Conservation (phyloP, 2,329 filamentous ascomycete genomes). For the Phoma sp. region DNA sequence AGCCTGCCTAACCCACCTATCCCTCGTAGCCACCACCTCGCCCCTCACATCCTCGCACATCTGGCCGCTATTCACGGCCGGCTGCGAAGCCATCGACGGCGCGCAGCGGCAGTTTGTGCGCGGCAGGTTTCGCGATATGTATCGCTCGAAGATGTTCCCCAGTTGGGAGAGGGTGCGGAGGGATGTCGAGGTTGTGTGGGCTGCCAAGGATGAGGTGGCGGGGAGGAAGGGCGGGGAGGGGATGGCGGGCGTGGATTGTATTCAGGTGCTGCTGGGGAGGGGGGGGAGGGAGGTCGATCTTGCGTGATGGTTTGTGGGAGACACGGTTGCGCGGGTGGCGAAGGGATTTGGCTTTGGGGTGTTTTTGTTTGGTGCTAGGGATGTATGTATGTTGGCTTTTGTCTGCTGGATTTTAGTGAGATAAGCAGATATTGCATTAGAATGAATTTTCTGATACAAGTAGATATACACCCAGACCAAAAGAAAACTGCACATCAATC, state of each 20-base stretch:
- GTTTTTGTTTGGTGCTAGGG: no score
- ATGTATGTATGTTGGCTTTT: no score
- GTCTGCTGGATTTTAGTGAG: no score
- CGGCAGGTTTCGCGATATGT: slow-evolving; percentile 35
- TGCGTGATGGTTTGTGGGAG: slow-evolving; percentile 15
- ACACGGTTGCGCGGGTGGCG: no score
- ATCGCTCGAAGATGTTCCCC: slow-evolving; percentile 29
- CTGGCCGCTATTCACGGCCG: slow-evolving; percentile 44
- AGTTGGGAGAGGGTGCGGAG: slow-evolving; percentile 34
- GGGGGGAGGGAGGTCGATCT: slow-evolving; percentile 40
- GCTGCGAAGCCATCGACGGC: slow-evolving; percentile 34
- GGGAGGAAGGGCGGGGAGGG: slow-evolving; percentile 28
- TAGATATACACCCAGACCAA: no score
- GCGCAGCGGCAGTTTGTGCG: slow-evolving; percentile 35
- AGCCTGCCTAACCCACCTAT: slow-evolving; percentile 30
- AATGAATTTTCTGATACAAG: no score
- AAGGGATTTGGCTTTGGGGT: no score
- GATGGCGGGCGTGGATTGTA: slow-evolving; percentile 41
- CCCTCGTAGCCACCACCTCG: slow-evolving; percentile 24
- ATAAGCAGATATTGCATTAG: no score
- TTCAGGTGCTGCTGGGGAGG: slow-evolving; percentile 35
- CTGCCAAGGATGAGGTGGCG: slow-evolving; percentile 35
- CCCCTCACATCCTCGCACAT: slow-evolving; percentile 36
- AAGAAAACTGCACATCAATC: no score
- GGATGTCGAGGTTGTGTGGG: slow-evolving; percentile 41